Evolutionary conservation across 495 filamentous ascomycete species (phyloP).

Genomic region (Aspergillus funiculosus): DNA sequence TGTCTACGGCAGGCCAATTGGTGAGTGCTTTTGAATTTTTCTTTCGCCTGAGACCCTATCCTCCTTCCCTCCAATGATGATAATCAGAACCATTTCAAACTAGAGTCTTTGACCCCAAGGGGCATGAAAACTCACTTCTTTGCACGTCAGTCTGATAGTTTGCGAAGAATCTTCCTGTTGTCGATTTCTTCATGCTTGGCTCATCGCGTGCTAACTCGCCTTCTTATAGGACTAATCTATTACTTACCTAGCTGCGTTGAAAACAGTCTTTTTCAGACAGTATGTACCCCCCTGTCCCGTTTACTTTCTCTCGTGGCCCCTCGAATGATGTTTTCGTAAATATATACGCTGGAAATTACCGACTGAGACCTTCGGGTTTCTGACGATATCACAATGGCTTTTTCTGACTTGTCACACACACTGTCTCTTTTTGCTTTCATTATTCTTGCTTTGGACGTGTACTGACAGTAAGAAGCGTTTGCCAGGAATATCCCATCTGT

Average conservation of each 20-base stretch:
- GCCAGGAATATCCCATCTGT: neutral
- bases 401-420: conserved; percentile 58
- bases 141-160: conserved; percentile 97
- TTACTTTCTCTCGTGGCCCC: conserved; percentile 4
- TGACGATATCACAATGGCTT: conserved; percentile 89
- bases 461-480: conserved; percentile 29
- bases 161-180: conserved; percentile 13
- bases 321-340: conserved; percentile 73
- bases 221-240: conserved; percentile 15
- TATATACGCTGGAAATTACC: conserved; percentile 99
- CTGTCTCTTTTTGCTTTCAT: conserved; percentile 4
- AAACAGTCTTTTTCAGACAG: conserved; percentile 15
- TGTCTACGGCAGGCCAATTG: conserved; percentile 5
- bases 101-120: conserved; percentile 98
- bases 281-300: conserved; percentile 21
- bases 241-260: neutral
- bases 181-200: conserved; percentile 1
- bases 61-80: conserved; percentile 50
- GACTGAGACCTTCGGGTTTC: conserved; percentile 72
- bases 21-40: conserved; percentile 11
- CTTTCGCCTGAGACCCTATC: neutral
- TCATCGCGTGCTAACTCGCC: conserved; percentile 27
- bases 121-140: conserved; percentile 90
- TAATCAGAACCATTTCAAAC: conserved; percentile 86
- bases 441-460: conserved; percentile 4